Evolutionary conservation across 2,329 filamentous ascomycete species (phyloP), one percentile per base, ranked within the genome.

Genomic region (Sporothrix globosa): DNA sequence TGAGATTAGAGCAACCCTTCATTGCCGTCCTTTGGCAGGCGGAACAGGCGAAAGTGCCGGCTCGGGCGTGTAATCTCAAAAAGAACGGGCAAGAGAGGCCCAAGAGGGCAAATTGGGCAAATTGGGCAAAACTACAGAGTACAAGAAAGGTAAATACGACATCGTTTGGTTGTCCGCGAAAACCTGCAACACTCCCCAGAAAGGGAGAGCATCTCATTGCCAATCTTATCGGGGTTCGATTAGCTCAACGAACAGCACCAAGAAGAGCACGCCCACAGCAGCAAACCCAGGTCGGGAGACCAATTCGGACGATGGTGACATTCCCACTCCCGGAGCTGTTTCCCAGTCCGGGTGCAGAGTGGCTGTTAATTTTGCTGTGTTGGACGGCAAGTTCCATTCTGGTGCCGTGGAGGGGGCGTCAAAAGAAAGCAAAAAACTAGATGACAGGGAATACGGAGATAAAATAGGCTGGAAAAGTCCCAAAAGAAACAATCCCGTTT

Each of bases 271-370:
- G n/a, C n/a, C 48, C 48, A 52, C 48, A 52, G 21, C 21, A 52
- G 27, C 27, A n/a, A n/a, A 52, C 19, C 2, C 41, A 7, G 41
- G 17, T 19, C 41, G 41, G 41, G 14, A 13, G 46, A 4, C 46
- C 48, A 50, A 50, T 19, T 34, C 34, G 7, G 34, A 9, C 1
- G 7, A 50, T 21, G 48, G 19, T 17, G 17, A 13, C 52, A 34
- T 66, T 46, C 39, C 63, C 63, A 66, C 63, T 66, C 46, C 63
- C 63, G 63, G 63, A 66, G 46, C 63, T 52, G 63, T 66, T 66
- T 52, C 63, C 63, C 44, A 66, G 63, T 66, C 21, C 46, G 63
- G 63, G 50, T 7, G 34, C 44, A 50, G 24, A 52, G 44, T 21
- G 34, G 44, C n/a, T 24, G 56, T 44, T 44, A 34, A 1, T 39